phyloP scores from a whole-genome alignment of 2,329 filamentous ascomycete genomes.

The Emmonsiellopsis sp. region DNA sequence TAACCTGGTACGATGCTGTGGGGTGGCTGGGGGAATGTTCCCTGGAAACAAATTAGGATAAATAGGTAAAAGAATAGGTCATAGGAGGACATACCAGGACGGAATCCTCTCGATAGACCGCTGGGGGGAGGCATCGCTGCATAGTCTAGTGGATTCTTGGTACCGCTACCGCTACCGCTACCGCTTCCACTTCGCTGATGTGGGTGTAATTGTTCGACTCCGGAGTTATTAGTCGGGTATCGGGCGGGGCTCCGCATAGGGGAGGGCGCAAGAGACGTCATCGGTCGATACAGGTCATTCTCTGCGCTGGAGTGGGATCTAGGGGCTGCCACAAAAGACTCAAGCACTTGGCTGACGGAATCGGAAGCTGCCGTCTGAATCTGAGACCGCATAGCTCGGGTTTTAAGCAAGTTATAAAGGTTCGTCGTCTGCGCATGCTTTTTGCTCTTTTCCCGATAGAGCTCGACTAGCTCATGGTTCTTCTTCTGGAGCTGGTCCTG shows the following conservation, averaged over 20 bases:
- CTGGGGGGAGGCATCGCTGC: conserved; percentile 24
- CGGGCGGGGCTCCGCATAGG: conserved; percentile 14
- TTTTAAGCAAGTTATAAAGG: conserved; percentile 48
- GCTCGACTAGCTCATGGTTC: conserved; percentile 59
- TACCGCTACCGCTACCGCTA: conserved; percentile 26
- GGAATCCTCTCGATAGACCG: conserved; percentile 12
- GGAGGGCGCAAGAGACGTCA: conserved; percentile 15
- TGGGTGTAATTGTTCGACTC: conserved; percentile 28
- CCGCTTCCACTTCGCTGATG: conserved; percentile 32
- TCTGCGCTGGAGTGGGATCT: conserved; percentile 11
- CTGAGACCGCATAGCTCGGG: conserved; percentile 43
- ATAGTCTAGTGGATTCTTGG: conserved; percentile 14
- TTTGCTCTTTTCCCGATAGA: conserved; percentile 60
- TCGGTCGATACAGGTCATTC: conserved; percentile 8
- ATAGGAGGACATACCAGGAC: conserved; percentile 15
- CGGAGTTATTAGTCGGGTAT: conserved; percentile 17
- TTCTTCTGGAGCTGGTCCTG: conserved; percentile 57
- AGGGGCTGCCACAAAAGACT: conserved; percentile 19
- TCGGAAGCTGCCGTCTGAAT: conserved; percentile 48
- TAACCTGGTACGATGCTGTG: conserved; percentile 12
- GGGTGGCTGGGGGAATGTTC: conserved; percentile 6
- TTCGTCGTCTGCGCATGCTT: conserved; percentile 60
- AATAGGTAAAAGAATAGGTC: background rate
- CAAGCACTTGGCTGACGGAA: conserved; percentile 38
- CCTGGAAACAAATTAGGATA: conserved; percentile 6